Conservation (phyloP, 805 yeast species). For the Yarrowia sp. region DNA sequence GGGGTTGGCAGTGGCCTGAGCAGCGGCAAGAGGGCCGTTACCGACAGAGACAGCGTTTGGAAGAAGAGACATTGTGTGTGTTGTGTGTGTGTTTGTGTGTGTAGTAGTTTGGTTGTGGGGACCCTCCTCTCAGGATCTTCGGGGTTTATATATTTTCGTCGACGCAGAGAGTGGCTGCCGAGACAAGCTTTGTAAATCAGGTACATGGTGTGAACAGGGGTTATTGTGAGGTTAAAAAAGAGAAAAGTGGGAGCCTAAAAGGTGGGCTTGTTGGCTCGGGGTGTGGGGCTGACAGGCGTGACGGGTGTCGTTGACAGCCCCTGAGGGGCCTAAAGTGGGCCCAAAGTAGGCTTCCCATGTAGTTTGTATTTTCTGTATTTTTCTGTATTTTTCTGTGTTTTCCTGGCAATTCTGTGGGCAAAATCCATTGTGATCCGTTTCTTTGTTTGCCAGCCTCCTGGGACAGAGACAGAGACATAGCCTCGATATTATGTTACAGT, state of each 20-base stretch:
- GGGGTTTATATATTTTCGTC: not conserved
- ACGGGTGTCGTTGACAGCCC: too few relatives aligned
- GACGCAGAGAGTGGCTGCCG: not conserved
- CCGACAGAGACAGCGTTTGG: constrained; percentile 28
- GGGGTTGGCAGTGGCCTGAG: constrained; percentile 24
- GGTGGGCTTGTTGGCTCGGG: not conserved
- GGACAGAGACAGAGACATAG: not conserved
- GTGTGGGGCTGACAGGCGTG: not conserved
- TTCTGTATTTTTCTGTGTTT: not conserved
- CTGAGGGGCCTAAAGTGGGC: too few relatives aligned
- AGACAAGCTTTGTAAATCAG: constrained; percentile 20
- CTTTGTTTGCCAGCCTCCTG: not conserved
- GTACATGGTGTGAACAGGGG: constrained; percentile 13
- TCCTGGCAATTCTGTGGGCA: not conserved
- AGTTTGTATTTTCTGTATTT: not conserved
- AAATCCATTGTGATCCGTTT: too few relatives aligned
- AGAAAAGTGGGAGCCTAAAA: not conserved
- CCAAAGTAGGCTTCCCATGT: too few relatives aligned
- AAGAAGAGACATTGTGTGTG: constrained; percentile 25
- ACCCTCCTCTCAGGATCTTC: not conserved
- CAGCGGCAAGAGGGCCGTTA: constrained; percentile 27
- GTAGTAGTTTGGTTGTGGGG: not conserved
- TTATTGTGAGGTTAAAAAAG: constrained; percentile 11
- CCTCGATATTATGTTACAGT: not conserved
- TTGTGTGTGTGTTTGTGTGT: constrained; percentile 3